Evolutionary conservation across 495 filamentous ascomycete genomes (phyloP), one percentile per base, ranked within the genome.

Genomic region (Penicillium crystallinum): DNA sequence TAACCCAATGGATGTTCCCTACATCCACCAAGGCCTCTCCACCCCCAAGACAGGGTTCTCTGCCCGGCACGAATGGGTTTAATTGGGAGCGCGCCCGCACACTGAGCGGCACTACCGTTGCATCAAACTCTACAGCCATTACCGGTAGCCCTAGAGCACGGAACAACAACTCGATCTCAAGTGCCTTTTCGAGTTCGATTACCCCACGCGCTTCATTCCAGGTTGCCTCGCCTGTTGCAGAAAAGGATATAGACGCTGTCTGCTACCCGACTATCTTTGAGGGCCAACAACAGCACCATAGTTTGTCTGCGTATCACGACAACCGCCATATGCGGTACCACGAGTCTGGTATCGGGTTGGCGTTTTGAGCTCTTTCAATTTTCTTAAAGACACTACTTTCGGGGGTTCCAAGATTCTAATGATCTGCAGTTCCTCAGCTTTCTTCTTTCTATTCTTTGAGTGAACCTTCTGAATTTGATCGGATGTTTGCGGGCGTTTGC

Each of bases 101-200:
- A 1, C 43, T 72, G 29, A 77, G 73, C 43, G 71, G 71, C 14
- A 71, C 69, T 10, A 75, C 73, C 4, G 48, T 72, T 36, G 59
- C 55, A 11, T 70, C 73, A 3, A 57, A 58, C 10, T 52, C 61
- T 5, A 69, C 64, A n/a, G 62, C 53, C 46, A 48, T 62, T 23
- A 61, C 59, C 14, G 54, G 56, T 1, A 53, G 49, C 12, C 27
- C 51, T 0, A 49, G 43, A 17, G 23, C 38, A 15, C 57, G 64
- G 37, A 41, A 54, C 46, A 63, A 65, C 23, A 53, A 58, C 7
- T 71, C 68, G 0, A 41, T 67, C 19, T 71, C 71, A 6, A 69
- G 66, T 33, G 55, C 53, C 7, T 66, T 59, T 14, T 68, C 60
- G 11, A 52, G 53, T 10, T 45, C 53, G 3, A 57, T 65, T 11